Percentiles rank a stretch among this genome's conserved stretches.
These are phyloP conservation scores for Fagopyrum esculentum DNA, from an alignment of 148 eudicot genomes.

Conservation along the genomic window DNA sequence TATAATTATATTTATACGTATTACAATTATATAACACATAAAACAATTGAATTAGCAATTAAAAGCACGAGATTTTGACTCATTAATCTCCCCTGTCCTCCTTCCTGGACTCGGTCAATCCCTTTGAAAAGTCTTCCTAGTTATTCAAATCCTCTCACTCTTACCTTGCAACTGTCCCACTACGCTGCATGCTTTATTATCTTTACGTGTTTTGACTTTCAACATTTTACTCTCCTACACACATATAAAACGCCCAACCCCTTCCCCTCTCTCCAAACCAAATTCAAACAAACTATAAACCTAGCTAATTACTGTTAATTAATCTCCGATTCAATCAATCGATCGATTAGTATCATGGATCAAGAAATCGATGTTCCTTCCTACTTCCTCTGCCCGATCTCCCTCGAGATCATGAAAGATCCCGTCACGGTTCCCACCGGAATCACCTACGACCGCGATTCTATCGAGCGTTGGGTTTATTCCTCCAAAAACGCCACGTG, in stretches of 20 bases:
- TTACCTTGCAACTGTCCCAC: background rate
- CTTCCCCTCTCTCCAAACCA: background rate
- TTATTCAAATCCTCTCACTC: conserved; percentile 2
- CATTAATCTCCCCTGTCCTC: background rate
- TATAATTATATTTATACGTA: background rate
- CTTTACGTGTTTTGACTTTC: conserved; percentile 13
- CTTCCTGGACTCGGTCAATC: background rate
- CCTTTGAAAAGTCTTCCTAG: background rate
- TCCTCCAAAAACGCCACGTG: conserved; percentile 38
- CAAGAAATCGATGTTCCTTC: conserved; percentile 60
- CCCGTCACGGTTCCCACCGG: conserved; percentile 67
- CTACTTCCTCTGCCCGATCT: conserved; percentile 62
- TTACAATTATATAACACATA: background rate
- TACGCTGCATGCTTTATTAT: conserved; percentile 3
- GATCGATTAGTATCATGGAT: background rate
- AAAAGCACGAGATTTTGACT: conserved; percentile 1
- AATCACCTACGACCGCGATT: conserved; percentile 67
- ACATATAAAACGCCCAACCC: background rate
- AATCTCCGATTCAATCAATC: background rate
- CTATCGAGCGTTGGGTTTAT: conserved; percentile 61
- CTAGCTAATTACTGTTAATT: background rate
- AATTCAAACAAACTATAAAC: background rate
- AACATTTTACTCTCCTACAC: background rate
- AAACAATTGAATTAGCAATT: background rate
- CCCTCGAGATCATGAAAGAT: conserved; percentile 66